A percentile compares a stretch with the other conserved stretches of the same genome.
These are phyloP conservation scores for Cucurbitaria berberidis DNA, from an alignment of 2,329 filamentous ascomycete species.

Conservation along the genomic window DNA sequence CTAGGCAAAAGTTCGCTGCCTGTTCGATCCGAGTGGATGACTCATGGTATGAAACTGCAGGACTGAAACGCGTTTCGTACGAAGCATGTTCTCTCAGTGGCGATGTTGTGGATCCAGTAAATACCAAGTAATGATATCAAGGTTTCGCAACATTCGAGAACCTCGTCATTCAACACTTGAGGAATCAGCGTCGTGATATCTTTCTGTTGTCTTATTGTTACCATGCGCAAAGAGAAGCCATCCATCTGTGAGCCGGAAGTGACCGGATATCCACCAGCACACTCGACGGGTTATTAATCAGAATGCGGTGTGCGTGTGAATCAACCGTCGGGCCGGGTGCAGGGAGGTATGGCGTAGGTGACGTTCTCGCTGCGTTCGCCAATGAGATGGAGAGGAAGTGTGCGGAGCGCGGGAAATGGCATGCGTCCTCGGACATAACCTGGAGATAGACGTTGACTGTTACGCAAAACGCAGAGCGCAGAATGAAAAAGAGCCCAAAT, in stretches of 20 bases:
- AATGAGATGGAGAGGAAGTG: constrained; percentile 13
- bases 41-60: constrained; percentile 16
- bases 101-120: background rate
- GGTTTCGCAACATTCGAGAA: background rate
- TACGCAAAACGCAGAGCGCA: too few species aligned
- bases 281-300: constrained; percentile 9
- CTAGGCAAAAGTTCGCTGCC: constrained; percentile 1
- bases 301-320: constrained; percentile 14
- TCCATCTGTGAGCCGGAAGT: constrained; percentile 24
- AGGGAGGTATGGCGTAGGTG: constrained; percentile 16
- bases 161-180: background rate
- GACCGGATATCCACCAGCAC: constrained; percentile 20
- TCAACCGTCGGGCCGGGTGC: constrained; percentile 18
- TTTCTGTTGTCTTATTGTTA: constrained; percentile 1
- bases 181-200: constrained; percentile 1
- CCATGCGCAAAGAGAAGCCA: constrained; percentile 1
- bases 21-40: constrained; percentile 13
- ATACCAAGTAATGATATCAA: background rate
- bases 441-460: constrained; percentile 21
- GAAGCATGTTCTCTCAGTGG: background rate
- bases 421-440: constrained; percentile 19
- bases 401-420: constrained; percentile 8
- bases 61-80: constrained; percentile 10
- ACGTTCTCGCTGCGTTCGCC: constrained; percentile 18
- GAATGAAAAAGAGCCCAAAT: too few species aligned